Base-by-base conservation (phyloP, 2,329 filamentous ascomycete species). In the Phaeosphaeria sp. region DNA sequence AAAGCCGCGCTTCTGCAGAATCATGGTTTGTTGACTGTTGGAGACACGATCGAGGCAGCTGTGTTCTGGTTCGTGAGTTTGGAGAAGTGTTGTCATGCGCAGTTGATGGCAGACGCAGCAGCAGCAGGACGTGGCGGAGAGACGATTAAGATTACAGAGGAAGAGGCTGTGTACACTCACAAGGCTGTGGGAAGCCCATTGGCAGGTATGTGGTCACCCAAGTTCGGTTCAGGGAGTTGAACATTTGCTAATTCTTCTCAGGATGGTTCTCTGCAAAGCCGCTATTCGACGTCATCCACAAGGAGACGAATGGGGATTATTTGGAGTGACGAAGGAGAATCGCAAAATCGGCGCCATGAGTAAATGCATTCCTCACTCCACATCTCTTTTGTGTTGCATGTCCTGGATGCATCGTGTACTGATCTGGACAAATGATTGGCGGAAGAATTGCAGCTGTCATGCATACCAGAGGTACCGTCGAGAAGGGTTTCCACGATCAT, bases 211-310 rank as follows among this genome's bases (percentile, higher is more conserved):
- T 0, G 30, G 22, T 3, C 2, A 2, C 21, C 33, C 13, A 5
- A 13, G 25, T 11, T 20, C 21, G 11, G 3, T n/a, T 22, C 21
- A 43, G 17, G 9, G 13, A 21, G 13, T 17, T 13, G 8, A 13
- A 3, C 33, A n/a, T 21, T 39, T 33, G 27, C 52, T 55, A 18
- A 55, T 17, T 2, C 25, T 43, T 6, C 39, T 2, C 39, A 55
- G 52, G 67, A 11, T 92, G 85, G 82, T 93, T 92, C 71, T 87
- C 83, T 66, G 90, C 87, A 6, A 88, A 88, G 78, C 89, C 90
- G 17, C 66, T 89, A 61, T 92, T 92, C 77, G 89, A 91, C 78
- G 77, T 91, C 42, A 85, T 90, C 60, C 84, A 88, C 67, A 83
- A 83, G 71, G 86, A 89, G 77, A 85, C 83, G 2, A 78, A 78